A percentile compares a stretch with the other conserved stretches of the same genome.
Evolutionary conservation across 2,329 filamentous ascomycete genomes (phyloP).

Genomic region (Diaporthe humulicola): DNA sequence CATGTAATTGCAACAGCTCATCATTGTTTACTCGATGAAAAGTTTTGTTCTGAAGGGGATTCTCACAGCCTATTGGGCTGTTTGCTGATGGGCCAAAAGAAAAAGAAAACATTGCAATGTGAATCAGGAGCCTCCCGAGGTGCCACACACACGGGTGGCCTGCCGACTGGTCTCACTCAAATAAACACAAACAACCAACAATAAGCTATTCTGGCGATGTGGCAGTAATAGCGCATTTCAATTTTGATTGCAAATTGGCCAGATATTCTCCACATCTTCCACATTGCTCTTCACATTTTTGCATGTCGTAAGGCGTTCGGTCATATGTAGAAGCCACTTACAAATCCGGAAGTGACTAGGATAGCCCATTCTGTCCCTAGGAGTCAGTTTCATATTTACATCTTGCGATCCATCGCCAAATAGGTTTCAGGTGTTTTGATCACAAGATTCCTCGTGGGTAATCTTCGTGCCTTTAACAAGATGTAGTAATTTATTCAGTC

Average conservation of each 20-base stretch:
- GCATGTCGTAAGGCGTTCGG: not conserved
- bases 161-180: slow-evolving; percentile 26
- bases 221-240: not conserved
- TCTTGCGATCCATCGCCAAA: no score
- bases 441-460: no score
- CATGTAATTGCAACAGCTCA: not conserved
- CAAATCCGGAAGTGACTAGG: not conserved
- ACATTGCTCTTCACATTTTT: not conserved
- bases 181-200: slow-evolving; percentile 16
- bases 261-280: not conserved
- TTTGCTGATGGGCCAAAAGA: not conserved
- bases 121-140: slow-evolving; percentile 28
- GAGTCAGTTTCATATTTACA: no score
- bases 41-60: no score
- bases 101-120: slow-evolving; percentile 25
- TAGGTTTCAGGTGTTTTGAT: no score
- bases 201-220: not conserved
- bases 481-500: not conserved
- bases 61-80: not conserved
- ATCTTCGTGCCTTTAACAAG: no score
- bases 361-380: not conserved
- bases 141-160: slow-evolving; percentile 10
- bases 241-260: not conserved
- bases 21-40: not conserved
- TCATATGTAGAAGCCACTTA: not conserved